phyloP scores from a whole-genome alignment of 768 basidiomycete genomes.

The Grammothele lineata region DNA sequence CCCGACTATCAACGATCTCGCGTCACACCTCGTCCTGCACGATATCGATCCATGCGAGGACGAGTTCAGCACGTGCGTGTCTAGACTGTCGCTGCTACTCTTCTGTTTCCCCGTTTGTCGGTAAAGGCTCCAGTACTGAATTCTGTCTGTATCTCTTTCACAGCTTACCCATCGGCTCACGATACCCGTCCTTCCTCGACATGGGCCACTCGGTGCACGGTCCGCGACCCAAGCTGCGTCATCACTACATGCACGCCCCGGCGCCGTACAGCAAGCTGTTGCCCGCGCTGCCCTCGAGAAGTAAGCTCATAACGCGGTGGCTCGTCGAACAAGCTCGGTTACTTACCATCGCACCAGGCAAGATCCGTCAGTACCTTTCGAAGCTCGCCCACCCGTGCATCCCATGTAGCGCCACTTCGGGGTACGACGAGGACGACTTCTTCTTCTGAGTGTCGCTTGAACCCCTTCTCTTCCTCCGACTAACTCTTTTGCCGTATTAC shows the following conservation, averaged over 20 bases:
- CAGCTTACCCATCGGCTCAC: background rate
- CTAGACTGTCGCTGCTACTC: background rate
- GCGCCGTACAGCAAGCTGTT: background rate
- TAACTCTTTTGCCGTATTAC: background rate
- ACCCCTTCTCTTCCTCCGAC: background rate
- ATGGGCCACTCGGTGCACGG: constrained; percentile 7
- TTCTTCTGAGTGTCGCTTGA: background rate
- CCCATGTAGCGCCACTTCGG: background rate
- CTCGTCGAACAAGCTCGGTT: too few relatives aligned
- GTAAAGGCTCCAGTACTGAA: background rate
- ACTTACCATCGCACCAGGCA: background rate
- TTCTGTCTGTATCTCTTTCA: too few relatives aligned
- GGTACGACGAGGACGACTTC: constrained; percentile 1
- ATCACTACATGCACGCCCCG: constrained; percentile 5
- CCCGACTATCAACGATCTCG: constrained; percentile 13
- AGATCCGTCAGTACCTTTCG: constrained; percentile 7
- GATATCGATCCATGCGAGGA: constrained; percentile 8
- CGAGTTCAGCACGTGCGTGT: too few relatives aligned
- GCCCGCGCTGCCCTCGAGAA: background rate
- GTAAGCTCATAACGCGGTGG: constrained; percentile 7
- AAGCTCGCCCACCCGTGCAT: constrained; percentile 3
- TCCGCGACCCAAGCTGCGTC: background rate
- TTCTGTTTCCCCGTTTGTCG: background rate
- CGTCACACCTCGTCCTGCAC: constrained; percentile 18
- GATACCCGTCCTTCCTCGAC: constrained; percentile 10